Evolutionary conservation across 345 rosid species (phyloP).

Genomic region (Lagerstroemia speciosa): DNA sequence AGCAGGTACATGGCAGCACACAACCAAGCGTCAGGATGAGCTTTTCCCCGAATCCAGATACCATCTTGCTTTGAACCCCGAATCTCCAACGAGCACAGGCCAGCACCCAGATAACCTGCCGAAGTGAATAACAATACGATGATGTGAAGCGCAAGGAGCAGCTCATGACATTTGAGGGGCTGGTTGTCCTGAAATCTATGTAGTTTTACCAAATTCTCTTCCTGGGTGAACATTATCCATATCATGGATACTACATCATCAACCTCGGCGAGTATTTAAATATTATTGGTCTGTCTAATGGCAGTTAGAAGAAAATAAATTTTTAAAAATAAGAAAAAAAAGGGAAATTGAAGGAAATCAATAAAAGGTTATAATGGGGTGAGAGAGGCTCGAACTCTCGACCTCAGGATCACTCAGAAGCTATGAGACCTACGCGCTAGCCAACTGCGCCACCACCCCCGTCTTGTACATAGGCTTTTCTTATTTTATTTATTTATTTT

Average conservation of each 20-base stretch:
- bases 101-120: neutral
- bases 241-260: too few relatives aligned
- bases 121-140: neutral
- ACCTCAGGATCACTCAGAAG: conserved; percentile 85
- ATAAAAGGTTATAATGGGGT: conserved; percentile 30
- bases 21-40: conserved; percentile 75
- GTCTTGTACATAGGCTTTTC: neutral
- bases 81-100: neutral
- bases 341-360: neutral
- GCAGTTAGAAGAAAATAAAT: too few relatives aligned
- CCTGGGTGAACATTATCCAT: too few relatives aligned
- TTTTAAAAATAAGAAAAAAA: neutral
- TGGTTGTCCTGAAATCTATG: neutral
- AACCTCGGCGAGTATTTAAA: too few relatives aligned
- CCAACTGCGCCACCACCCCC: conserved; percentile 98
- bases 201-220: too few relatives aligned
- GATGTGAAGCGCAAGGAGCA: neutral
- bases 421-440: conserved; percentile 98
- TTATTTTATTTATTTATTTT: too few relatives aligned
- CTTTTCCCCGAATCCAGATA: conserved; percentile 12
- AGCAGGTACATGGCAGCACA: conserved; percentile 58
- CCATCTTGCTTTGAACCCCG: neutral
- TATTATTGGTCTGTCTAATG: too few relatives aligned
- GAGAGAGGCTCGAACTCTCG: conserved; percentile 96
- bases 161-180: neutral